These are phyloP conservation scores for Alternaria gansuensis DNA, from an alignment of 2,329 filamentous ascomycete genomes.

Conservation along the genomic window DNA sequence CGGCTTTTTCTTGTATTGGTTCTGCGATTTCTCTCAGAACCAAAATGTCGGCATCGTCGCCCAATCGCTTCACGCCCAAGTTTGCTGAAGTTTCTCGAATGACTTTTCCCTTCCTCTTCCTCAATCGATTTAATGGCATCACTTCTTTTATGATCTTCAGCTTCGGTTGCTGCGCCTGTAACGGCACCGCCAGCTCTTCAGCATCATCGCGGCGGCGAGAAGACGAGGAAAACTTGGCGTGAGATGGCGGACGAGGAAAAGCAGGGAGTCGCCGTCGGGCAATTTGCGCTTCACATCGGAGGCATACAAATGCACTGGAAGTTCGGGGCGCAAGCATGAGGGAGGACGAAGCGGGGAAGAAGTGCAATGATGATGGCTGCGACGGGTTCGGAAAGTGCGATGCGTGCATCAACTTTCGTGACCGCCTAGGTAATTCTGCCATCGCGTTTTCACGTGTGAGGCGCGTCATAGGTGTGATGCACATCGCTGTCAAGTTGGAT, in stretches of 20 bases:
- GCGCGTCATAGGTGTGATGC: constrained; percentile 18
- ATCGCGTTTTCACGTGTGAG: constrained; percentile 48
- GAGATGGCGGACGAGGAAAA: constrained; percentile 26
- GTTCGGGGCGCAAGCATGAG: constrained; percentile 51
- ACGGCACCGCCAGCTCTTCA: constrained; percentile 16
- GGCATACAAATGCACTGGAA: constrained; percentile 51
- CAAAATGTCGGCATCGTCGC: constrained; percentile 49
- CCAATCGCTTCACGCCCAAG: constrained; percentile 46
- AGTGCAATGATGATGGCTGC: constrained; percentile 11
- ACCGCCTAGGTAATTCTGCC: constrained; percentile 49
- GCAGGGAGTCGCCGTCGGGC: constrained; percentile 32
- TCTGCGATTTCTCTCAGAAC: constrained; percentile 44
- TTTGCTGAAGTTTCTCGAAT: constrained; percentile 42
- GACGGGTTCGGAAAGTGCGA: constrained; percentile 16
- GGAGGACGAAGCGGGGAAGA: constrained; percentile 17
- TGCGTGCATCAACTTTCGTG: constrained; percentile 37
- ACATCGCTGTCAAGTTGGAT: background rate
- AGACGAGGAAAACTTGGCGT: constrained; percentile 43
- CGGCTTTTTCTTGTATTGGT: background rate
- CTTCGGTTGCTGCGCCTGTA: constrained; percentile 2
- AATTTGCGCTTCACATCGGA: constrained; percentile 50
- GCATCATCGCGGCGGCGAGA: constrained; percentile 34
- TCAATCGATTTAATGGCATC: constrained; percentile 33
- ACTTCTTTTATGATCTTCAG: constrained; percentile 23
- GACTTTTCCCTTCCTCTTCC: constrained; percentile 34